phyloP scores from a whole-genome alignment of 345 rosid genomes.

The Geranium rotundifolium region DNA sequence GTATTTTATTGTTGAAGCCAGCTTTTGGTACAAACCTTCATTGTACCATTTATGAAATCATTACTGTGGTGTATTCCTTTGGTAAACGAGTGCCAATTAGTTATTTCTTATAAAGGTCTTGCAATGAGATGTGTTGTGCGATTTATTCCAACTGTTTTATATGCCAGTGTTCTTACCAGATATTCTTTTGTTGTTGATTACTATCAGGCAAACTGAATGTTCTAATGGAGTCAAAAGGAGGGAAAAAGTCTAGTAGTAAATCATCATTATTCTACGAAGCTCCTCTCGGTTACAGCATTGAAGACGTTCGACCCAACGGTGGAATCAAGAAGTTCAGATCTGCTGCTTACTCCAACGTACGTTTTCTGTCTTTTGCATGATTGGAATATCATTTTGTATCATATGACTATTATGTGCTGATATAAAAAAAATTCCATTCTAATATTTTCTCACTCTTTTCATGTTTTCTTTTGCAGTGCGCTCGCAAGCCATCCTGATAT shows the following conservation, averaged over 20 bases:
- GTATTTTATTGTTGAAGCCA: no score
- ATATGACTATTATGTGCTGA: neutral
- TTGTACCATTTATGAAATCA: no score
- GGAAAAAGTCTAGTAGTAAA: slow-evolving; percentile 60
- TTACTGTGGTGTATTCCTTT: no score
- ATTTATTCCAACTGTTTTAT: no score
- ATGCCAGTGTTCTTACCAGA: no score
- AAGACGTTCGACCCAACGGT: slow-evolving; percentile 83
- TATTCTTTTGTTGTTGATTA: neutral
- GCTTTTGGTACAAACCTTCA: no score
- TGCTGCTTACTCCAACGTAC: slow-evolving; percentile 89
- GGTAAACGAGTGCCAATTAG: no score
- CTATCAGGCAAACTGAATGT: slow-evolving; percentile 41
- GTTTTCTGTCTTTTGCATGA: slow-evolving; percentile 7
- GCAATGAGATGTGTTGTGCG: no score
- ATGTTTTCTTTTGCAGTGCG: slow-evolving; percentile 35
- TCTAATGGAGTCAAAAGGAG: slow-evolving; percentile 84
- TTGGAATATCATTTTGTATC: neutral
- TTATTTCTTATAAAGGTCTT: neutral
- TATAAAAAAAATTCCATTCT: no score
- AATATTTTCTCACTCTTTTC: neutral
- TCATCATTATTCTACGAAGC: slow-evolving; percentile 62
- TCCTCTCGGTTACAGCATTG: slow-evolving; percentile 86
- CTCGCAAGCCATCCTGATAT: slow-evolving; percentile 64
- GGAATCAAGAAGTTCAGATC: slow-evolving; percentile 89